A percentile compares a stretch with the other conserved stretches of the same genome.
Evolutionary conservation across 1,139 yeast genomes (phyloP).

Genomic region (Debaryomyces nepalensis): DNA sequence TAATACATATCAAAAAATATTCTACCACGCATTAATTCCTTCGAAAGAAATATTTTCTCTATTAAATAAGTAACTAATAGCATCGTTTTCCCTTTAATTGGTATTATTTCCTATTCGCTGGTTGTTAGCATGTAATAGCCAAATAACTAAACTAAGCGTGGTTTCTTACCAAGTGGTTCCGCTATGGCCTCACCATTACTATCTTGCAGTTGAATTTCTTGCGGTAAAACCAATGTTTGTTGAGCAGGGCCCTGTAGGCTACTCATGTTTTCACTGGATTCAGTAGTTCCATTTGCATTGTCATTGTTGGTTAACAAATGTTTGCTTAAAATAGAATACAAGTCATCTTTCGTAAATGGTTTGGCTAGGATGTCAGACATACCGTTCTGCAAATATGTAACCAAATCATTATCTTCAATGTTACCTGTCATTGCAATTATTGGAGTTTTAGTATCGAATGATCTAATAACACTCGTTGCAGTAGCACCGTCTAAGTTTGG

Average conservation of each 20-base stretch:
- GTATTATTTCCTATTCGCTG: background rate
- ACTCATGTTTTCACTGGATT: conserved; percentile 7
- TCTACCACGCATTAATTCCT: conserved; percentile 1
- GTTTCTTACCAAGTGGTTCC: conserved; percentile 23
- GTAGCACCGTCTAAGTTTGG: conserved; percentile 95
- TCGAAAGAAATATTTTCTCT: background rate
- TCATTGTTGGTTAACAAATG: conserved; percentile 47
- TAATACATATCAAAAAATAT: conserved; percentile 8
- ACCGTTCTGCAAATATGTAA: conserved; percentile 82
- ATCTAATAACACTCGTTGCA: conserved; percentile 83
- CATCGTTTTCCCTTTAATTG: background rate
- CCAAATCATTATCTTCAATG: conserved; percentile 77
- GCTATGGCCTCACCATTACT: conserved; percentile 9
- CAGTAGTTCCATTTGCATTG: conserved; percentile 11
- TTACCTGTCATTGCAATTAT: conserved; percentile 95
- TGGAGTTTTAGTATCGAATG: conserved; percentile 82
- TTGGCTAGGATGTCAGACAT: conserved; percentile 91
- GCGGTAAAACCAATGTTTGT: conserved; percentile 18
- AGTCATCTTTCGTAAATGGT: conserved; percentile 87
- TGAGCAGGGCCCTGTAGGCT: conserved; percentile 19
- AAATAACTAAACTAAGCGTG: conserved; percentile 19
- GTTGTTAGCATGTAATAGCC: no score
- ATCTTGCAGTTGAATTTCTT: conserved; percentile 14
- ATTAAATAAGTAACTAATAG: conserved; percentile 2
- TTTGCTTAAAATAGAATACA: conserved; percentile 73